Conservation (phyloP, 495 filamentous ascomycete genomes). For the Hypoxylon lienhwacheense region DNA sequence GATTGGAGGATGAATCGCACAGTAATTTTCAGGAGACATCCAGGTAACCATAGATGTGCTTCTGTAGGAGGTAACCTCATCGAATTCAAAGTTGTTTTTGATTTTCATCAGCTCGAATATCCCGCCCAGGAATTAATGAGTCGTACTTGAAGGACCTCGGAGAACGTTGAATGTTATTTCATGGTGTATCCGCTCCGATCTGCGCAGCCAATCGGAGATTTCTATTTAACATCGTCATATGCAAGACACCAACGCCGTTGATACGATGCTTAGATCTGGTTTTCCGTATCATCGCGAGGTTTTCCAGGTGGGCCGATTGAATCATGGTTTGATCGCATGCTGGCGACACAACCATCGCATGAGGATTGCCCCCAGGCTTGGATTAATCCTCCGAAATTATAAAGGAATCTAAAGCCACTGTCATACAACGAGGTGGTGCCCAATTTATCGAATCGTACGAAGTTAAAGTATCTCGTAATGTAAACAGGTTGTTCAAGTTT, state of each 20-base stretch:
- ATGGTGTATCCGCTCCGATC: slow-evolving; percentile 21
- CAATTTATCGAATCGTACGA: no score
- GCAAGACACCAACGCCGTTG: slow-evolving; percentile 15
- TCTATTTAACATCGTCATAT: slow-evolving; percentile 27
- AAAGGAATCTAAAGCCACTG: not conserved
- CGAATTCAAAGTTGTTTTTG: not conserved
- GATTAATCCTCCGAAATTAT: no score
- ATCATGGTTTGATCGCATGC: not conserved
- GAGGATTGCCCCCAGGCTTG: not conserved
- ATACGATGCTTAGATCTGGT: slow-evolving; percentile 10
- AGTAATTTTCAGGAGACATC: not conserved
- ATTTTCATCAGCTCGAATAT: not conserved
- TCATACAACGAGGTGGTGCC: not conserved
- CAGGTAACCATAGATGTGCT: not conserved
- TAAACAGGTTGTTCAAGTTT: no score
- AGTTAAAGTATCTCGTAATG: no score
- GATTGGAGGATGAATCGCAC: slow-evolving; percentile 24
- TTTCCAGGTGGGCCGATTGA: slow-evolving; percentile 4
- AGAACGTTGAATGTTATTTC: slow-evolving; percentile 14
- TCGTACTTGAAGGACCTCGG: slow-evolving; percentile 1
- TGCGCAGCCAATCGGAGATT: slow-evolving; percentile 31
- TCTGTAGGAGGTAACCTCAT: not conserved
- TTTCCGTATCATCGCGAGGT: slow-evolving; percentile 26
- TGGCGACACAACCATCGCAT: not conserved
- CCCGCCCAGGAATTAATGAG: not conserved